A percentile compares a stretch with the other conserved stretches of the same genome.
Evolutionary conservation across 116 monocot species (phyloP).

Genomic region (Dioscorea cayenensis): DNA sequence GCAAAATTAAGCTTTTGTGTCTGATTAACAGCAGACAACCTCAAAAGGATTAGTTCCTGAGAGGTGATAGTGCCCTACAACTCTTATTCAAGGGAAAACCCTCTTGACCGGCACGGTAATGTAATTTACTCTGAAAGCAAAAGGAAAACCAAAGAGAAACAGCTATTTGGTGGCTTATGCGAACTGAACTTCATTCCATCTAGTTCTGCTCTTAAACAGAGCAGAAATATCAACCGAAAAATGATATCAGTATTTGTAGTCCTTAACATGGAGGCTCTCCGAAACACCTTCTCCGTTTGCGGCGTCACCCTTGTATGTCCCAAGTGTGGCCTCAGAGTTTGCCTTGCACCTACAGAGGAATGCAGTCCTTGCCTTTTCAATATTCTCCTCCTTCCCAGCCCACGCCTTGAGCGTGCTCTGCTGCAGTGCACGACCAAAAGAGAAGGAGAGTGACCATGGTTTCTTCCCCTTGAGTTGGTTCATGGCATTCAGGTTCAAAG

Average conservation of each 20-base stretch:
- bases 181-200: neutral
- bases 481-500: conserved; percentile 43
- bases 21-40: no score
- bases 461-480: conserved; percentile 49
- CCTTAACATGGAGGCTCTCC: conserved; percentile 46
- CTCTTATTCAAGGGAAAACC: no score
- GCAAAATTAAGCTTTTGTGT: no score
- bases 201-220: neutral
- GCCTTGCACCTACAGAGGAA: conserved; percentile 45
- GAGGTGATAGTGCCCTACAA: no score
- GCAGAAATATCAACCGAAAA: neutral
- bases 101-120: no score
- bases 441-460: conserved; percentile 46
- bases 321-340: conserved; percentile 40
- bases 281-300: conserved; percentile 24
- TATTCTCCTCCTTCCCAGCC: conserved; percentile 49
- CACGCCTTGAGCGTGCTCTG: conserved; percentile 43
- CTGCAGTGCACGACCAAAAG: conserved; percentile 44
- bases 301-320: conserved; percentile 39
- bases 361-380: conserved; percentile 34
- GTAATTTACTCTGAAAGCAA: no score
- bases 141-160: no score
- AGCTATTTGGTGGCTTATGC: no score
- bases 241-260: conserved; percentile 25
- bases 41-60: no score